A percentile compares a stretch with the other conserved stretches of the same genome.
These are phyloP conservation scores for Cytospora leucostoma DNA, from an alignment of 2,329 filamentous ascomycete genomes.

Conservation along the genomic window DNA sequence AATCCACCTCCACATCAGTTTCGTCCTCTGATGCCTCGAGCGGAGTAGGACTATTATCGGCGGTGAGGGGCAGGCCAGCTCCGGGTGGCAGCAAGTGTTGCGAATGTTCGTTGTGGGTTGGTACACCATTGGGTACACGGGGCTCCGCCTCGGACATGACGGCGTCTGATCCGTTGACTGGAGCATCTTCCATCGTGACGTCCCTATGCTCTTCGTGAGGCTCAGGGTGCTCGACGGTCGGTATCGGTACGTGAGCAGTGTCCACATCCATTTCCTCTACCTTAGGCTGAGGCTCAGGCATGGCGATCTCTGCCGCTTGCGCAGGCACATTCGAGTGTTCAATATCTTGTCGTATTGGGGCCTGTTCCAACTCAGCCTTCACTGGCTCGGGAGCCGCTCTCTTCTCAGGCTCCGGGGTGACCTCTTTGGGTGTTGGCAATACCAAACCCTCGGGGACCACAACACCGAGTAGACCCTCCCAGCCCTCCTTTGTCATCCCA, in stretches of 20 bases:
- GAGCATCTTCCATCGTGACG: constrained; percentile 41
- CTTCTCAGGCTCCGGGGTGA: constrained; percentile 29
- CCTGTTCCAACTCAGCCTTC: constrained; percentile 15
- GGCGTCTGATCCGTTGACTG: constrained; percentile 19
- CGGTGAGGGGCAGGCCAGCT: constrained; percentile 29
- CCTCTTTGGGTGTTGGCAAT: constrained; percentile 28
- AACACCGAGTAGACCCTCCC: constrained; percentile 47
- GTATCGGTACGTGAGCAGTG: constrained; percentile 33
- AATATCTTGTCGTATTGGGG: neutral
- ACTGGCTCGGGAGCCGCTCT: constrained; percentile 22
- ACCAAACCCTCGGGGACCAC: constrained; percentile 40
- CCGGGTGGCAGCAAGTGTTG: constrained; percentile 28
- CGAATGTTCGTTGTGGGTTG: constrained; percentile 28
- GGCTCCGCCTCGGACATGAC: constrained; percentile 14
- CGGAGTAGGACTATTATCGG: constrained; percentile 50
- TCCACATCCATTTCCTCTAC: constrained; percentile 47
- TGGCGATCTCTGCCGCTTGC: constrained; percentile 19
- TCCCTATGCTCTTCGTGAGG: constrained; percentile 35
- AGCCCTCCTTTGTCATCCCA: constrained; percentile 46
- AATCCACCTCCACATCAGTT: constrained; percentile 57
- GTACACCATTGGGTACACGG: constrained; percentile 28
- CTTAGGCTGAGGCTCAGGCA: constrained; percentile 38
- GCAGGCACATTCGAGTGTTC: constrained; percentile 28
- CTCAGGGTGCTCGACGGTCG: constrained; percentile 31
- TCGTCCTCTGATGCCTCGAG: constrained; percentile 54